Base-by-base conservation (phyloP, 805 yeast genomes). In the Tetrapisispora taiwanensis region DNA sequence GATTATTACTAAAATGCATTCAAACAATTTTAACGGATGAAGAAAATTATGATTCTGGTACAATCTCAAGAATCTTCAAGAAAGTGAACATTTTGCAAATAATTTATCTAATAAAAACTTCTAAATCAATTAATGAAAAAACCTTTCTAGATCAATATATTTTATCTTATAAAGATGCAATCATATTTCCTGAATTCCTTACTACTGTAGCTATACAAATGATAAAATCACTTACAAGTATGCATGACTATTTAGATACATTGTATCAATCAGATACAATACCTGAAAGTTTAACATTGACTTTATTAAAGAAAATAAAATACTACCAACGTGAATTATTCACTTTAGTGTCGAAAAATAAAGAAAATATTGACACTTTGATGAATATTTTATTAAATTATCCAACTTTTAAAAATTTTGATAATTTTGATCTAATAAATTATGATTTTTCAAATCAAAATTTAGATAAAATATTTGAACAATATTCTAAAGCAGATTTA, bases 111-210 rank as follows among this genome's bases (percentile, higher is more conserved):
- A 17, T 62, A n/a, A 51, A 51, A 12, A 34, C 26, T 8, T 34
- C 35, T 18, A 38, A 32, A 31, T 53, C 27, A 42, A 47, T 35
- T 20, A 35, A 35, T 7, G 62, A 60, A 32, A 33, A 58, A 28
- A 50, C 57, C 10, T 38, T 65, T 5, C 50, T 56, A 30, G 66
- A 66, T 42, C 61, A 59, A 30, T 67, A 66, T 41, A 41, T 63
- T 1, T 41, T 48, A 8, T 48, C 52, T 4, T 64, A 58, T 42
- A 61, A 59, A 41, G 69, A 67, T 39, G 43, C 65, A 6, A 50
- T 62, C 0, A 45, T 59, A 2, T 66, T 62, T 41, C 60, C 58
- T 6, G 66, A 65, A 30, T 53, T 65, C 35, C 66, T 66, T 45
- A 47, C 52, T 7, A 37, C 46, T 19, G 38, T 39, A 13, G 41